Base-by-base conservation (phyloP, 1,139 yeast genomes). In the Hanseniaspora sp. region DNA sequence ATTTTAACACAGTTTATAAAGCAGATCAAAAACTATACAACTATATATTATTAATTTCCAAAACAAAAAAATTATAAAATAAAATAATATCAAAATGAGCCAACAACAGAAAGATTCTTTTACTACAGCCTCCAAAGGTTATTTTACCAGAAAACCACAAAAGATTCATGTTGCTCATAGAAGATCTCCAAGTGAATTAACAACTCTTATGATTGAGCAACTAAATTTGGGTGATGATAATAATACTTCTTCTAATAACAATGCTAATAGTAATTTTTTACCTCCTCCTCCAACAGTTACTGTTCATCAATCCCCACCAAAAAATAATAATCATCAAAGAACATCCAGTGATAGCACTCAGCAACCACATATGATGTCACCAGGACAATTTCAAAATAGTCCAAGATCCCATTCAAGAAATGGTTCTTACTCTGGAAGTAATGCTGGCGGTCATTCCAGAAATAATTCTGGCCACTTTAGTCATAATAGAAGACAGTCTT, bases 191-290 rank as follows among this genome's bases (percentile, higher is more conserved):
- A 82, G 92, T 61, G 98, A 92, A 67, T 75, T 92, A 67, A 90
- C 97, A n/a, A 86, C 86, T 56, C 74, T 92, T 59, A 90, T 92
- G 95, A 82, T 86, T 62, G 96, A 88, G 68, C 96, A 88, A 66
- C 80, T 90, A 68, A 88, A 92, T 59, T 76, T 92, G 57, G 48
- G 48, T 96, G 90, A 68, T 87, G 94, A 62, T 96, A 90, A 67
- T 75, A 88, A 70, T 96, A 90, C 63, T 77, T 82, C 60, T 95
- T 86, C 4, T 95, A 88, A 66, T 90, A 86, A 17, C 96, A 90
- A 66, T 96, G 86, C 66, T 92, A 87, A 67, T 95, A 86, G 64
- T 77, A 37, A 7, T 86, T 59, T 59, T 42, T 37, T 37, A 12
- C 60, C 64, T 1, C 63, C 60, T 34, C 65, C 65, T 8, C 65